These are phyloP conservation scores for Stagonosporopsis rhizophila DNA, from an alignment of 2,329 filamentous ascomycete genomes.

Conservation along the genomic window DNA sequence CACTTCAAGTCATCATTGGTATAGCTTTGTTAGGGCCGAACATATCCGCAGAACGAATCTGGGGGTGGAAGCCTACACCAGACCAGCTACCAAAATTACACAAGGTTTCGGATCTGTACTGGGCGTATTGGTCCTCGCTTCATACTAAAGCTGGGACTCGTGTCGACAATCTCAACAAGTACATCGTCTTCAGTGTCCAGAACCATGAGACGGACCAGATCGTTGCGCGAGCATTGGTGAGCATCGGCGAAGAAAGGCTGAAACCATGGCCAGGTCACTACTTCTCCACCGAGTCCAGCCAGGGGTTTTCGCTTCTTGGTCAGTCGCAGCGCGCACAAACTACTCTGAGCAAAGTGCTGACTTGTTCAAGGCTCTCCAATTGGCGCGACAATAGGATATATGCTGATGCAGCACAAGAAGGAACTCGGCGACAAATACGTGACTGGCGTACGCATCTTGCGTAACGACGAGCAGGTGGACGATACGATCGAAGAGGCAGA, in stretches of 20 bases:
- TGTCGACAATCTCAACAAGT: slow-evolving; percentile 25
- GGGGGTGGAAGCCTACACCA: background rate
- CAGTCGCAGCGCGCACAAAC: background rate
- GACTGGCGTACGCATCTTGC: background rate
- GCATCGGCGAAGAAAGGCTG: slow-evolving; percentile 1
- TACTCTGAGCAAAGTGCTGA: background rate
- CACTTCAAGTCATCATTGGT: background rate
- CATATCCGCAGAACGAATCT: background rate
- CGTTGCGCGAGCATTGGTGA: slow-evolving; percentile 20
- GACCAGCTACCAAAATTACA: slow-evolving; percentile 28
- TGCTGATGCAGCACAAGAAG: slow-evolving; percentile 25
- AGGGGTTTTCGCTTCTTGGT: slow-evolving; percentile 21
- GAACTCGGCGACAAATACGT: slow-evolving; percentile 26
- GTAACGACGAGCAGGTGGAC: background rate
- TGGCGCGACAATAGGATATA: slow-evolving; percentile 20
- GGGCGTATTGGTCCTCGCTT: slow-evolving; percentile 25
- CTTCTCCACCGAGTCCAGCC: slow-evolving; percentile 21
- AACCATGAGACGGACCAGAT: slow-evolving; percentile 24
- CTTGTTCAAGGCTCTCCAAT: slow-evolving; percentile 23
- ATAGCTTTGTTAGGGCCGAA: background rate
- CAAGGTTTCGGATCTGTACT: slow-evolving; percentile 27
- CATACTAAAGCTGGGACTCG: slow-evolving; percentile 4
- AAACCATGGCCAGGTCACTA: slow-evolving; percentile 26
- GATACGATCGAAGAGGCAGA: background rate
- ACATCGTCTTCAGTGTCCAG: slow-evolving; percentile 20